phyloP scores from a whole-genome alignment of 371 early-diverging fungal genomes.

The Mortierella sp. region DNA sequence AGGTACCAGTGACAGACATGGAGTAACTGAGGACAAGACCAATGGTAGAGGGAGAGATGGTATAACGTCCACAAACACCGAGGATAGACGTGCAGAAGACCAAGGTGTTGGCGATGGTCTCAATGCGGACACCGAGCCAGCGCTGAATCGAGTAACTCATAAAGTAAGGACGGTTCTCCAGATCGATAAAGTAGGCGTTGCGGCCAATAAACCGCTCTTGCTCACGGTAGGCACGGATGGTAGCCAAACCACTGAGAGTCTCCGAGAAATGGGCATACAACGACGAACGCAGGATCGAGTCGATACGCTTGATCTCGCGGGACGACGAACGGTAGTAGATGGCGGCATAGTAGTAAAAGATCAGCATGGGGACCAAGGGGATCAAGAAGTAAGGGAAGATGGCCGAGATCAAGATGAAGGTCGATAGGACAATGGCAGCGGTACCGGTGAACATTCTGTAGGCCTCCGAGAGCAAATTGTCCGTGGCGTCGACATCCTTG shows the following conservation, averaged over 20 bases:
- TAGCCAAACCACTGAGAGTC: constrained; percentile 76
- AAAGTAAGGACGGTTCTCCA: constrained; percentile 75
- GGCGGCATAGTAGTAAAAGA: constrained; percentile 77
- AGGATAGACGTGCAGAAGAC: constrained; percentile 60
- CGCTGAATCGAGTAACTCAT: constrained; percentile 76
- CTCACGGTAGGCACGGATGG: constrained; percentile 84
- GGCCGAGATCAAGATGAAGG: constrained; percentile 75
- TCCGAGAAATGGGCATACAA: constrained; percentile 89
- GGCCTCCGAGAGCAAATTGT: constrained; percentile 77
- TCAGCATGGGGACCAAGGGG: constrained; percentile 44
- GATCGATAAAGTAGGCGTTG: constrained; percentile 63
- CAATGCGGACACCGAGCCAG: constrained; percentile 78
- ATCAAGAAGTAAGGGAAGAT: constrained; percentile 74
- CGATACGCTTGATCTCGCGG: constrained; percentile 86
- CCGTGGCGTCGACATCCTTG: constrained; percentile 87
- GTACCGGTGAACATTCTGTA: constrained; percentile 80
- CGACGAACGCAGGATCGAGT: constrained; percentile 88
- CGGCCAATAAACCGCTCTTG: constrained; percentile 67
- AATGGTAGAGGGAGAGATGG: constrained; percentile 24
- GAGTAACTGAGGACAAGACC: constrained; percentile 59
- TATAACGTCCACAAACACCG: constrained; percentile 38
- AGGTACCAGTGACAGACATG: constrained; percentile 59
- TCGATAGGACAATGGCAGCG: constrained; percentile 71
- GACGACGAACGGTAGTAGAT: constrained; percentile 79
- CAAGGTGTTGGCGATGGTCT: constrained; percentile 50